Evolutionary conservation across 768 basidiomycete genomes (phyloP), one percentile per base, ranked within the genome.

Genomic region (Agaricus blazei): DNA sequence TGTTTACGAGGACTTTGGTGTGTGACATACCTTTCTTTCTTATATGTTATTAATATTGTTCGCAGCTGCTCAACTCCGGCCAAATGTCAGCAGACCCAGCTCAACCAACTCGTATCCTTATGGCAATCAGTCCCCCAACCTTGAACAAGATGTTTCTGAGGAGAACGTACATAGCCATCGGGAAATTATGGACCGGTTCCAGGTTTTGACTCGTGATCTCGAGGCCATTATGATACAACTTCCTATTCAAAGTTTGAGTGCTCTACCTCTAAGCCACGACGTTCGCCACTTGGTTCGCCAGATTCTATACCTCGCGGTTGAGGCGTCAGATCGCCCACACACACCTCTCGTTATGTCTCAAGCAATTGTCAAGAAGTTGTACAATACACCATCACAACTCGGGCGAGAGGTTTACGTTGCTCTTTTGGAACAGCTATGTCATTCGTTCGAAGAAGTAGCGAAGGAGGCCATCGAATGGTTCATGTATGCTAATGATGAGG

Each of bases 401-500:
- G 93, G 90, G 0, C 82, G 96, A 51, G 95, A 99, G 67, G 88
- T 97, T 9, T 99, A 93, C 67, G 94, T 93, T 38, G 83, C 87
- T 43, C 75, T 99, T 44, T 74, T 99, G 12, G 89, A 94, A 56
- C 88, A 93, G 59, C 74, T 99, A 41, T 98, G 97, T 67, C 84
- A 86, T 58, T 75, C 85, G 14, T 95, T 93, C 59, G 86, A 91
- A 61, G 92, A 96, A 60, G 96, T 98, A 44, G 91, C 89, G 15
- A 94, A 94, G 69, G 97, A 99, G 71, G 97, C 96, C 5, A 89
- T 94, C 48, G 90, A 90, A 1, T 99, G 97, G 97, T 75, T 99
- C 47, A 73, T 98, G 44, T 97, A 93, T 66, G 91, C 97, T 3
- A 95, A 98, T 66, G 97, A 99, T 66, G 91, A 95, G 75, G 93